Percentiles rank a stretch among this genome's conserved stretches.
These are phyloP conservation scores for Melanopsichium pennsylvanicum DNA, from an alignment of 1,284 basidiomycete genomes.

Conservation along the genomic window DNA sequence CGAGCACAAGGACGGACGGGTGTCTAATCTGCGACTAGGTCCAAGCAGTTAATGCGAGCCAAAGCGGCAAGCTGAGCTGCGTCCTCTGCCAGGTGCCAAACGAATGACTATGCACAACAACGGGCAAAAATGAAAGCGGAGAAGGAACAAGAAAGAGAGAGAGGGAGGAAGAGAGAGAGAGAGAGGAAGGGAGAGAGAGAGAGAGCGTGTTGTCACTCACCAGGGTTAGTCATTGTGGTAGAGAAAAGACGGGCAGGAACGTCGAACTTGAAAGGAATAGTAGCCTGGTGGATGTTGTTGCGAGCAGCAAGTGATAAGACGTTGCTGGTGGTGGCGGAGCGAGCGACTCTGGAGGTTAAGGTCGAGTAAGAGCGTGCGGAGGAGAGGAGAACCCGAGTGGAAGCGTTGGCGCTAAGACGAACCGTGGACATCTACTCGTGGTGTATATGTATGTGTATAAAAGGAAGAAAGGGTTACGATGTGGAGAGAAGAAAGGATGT, in stretches of 20 bases:
- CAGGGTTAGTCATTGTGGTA: slow-evolving; percentile 34
- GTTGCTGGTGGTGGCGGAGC: slow-evolving; percentile 25
- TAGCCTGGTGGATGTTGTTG: slow-evolving; percentile 8
- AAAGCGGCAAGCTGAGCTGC: too few relatives aligned
- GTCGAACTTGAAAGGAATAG: slow-evolving; percentile 8
- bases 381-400: slow-evolving; percentile 24
- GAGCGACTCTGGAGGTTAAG: slow-evolving; percentile 30
- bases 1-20: too few relatives aligned
- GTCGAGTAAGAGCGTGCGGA: slow-evolving; percentile 34
- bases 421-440: slow-evolving; percentile 43
- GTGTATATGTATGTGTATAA: not conserved
- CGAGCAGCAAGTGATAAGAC: slow-evolving; percentile 11
- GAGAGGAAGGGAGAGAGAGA: not conserved
- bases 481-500: not conserved
- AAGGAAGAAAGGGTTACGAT: not conserved
- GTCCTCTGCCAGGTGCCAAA: too few relatives aligned
- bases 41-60: too few relatives aligned
- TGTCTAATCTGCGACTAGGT: too few relatives aligned
- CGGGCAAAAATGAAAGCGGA: too few relatives aligned
- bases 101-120: too few relatives aligned
- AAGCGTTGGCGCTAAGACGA: slow-evolving; percentile 35
- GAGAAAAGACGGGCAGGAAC: slow-evolving; percentile 22
- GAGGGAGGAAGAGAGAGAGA: not conserved
- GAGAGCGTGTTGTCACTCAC: slow-evolving; percentile 12
- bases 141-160: too few relatives aligned